Percentiles rank a stretch among this genome's conserved stretches.
These are phyloP conservation scores for Panus rudis DNA, from an alignment of 768 basidiomycete genomes.

Conservation along the genomic window DNA sequence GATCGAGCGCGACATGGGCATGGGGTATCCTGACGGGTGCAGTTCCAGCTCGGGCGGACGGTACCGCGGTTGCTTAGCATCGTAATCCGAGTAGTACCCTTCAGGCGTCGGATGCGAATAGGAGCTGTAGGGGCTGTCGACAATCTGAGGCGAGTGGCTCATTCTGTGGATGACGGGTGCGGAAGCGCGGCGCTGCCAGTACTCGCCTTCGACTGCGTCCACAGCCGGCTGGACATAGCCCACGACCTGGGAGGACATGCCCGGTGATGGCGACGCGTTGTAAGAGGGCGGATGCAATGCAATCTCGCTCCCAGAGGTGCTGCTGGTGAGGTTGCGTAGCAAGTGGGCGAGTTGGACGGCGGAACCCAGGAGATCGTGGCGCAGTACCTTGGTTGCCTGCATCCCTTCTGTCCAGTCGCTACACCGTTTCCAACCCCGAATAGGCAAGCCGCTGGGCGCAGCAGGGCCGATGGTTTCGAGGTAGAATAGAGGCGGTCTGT, in stretches of 20 bases:
- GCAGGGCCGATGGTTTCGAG: constrained; percentile 40
- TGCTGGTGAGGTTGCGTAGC: constrained; percentile 37
- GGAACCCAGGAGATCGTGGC: constrained; percentile 60
- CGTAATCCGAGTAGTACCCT: too few species aligned
- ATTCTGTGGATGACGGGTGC: too few species aligned
- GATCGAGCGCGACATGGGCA: too few species aligned
- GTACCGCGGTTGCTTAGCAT: neutral
- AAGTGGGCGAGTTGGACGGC: constrained; percentile 53
- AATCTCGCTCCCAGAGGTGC: constrained; percentile 6
- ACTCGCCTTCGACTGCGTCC: too few species aligned
- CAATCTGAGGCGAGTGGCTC: neutral
- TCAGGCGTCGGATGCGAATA: too few species aligned
- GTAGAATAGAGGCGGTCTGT: constrained; percentile 63
- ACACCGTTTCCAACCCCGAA: constrained; percentile 49
- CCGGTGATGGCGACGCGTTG: neutral
- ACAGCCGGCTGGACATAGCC: neutral
- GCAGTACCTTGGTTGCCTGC: constrained; percentile 58
- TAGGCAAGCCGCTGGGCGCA: neutral
- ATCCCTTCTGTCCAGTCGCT: constrained; percentile 72
- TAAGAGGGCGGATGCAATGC: constrained; percentile 9
- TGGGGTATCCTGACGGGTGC: neutral
- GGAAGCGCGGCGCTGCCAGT: too few species aligned
- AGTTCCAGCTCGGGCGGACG: neutral
- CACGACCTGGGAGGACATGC: neutral
- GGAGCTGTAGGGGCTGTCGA: too few species aligned